phyloP scores from a whole-genome alignment of 495 filamentous ascomycete species.

The Letharia columbiana region DNA sequence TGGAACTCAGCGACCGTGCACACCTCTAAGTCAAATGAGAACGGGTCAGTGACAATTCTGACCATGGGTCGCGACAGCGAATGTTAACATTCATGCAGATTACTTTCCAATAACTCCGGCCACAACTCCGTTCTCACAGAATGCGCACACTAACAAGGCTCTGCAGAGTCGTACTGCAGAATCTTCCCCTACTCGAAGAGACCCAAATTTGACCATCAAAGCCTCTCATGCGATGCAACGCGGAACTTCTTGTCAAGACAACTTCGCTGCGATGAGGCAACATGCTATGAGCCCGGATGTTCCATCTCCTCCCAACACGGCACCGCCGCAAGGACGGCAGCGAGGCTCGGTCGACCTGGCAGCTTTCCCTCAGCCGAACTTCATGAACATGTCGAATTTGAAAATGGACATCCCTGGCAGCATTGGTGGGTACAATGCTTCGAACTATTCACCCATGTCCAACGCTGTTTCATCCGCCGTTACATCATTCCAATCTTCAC shows the following conservation, averaged over 20 bases:
- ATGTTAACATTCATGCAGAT: slow-evolving; percentile 29
- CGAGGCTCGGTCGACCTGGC: slow-evolving; percentile 37
- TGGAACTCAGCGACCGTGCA: slow-evolving; percentile 42
- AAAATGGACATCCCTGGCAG: slow-evolving; percentile 44
- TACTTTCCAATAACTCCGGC: slow-evolving; percentile 43
- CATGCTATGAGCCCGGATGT: slow-evolving; percentile 31
- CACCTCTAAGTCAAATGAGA: slow-evolving; percentile 48
- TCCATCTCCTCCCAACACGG: slow-evolving; percentile 44
- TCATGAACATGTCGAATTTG: slow-evolving; percentile 46
- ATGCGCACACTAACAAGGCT: slow-evolving; percentile 29
- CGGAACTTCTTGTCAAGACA: slow-evolving; percentile 40
- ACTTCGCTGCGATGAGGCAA: slow-evolving; percentile 27
- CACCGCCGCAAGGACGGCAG: slow-evolving; percentile 24
- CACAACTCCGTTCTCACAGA: slow-evolving; percentile 39
- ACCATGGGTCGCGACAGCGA: not conserved
- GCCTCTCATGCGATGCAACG: slow-evolving; percentile 40
- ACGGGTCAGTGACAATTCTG: slow-evolving; percentile 38
- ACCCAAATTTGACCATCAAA: slow-evolving; percentile 30
- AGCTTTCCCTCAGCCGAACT: slow-evolving; percentile 44
- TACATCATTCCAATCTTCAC: slow-evolving; percentile 39
- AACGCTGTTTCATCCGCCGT: slow-evolving; percentile 36
- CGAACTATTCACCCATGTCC: slow-evolving; percentile 35
- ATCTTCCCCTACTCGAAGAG: slow-evolving; percentile 23
- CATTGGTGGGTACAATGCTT: slow-evolving; percentile 38
- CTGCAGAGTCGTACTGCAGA: slow-evolving; percentile 18